These are phyloP conservation scores for Phyllosticta ampelicida DNA, from an alignment of 2,329 filamentous ascomycete genomes.

Conservation along the genomic window DNA sequence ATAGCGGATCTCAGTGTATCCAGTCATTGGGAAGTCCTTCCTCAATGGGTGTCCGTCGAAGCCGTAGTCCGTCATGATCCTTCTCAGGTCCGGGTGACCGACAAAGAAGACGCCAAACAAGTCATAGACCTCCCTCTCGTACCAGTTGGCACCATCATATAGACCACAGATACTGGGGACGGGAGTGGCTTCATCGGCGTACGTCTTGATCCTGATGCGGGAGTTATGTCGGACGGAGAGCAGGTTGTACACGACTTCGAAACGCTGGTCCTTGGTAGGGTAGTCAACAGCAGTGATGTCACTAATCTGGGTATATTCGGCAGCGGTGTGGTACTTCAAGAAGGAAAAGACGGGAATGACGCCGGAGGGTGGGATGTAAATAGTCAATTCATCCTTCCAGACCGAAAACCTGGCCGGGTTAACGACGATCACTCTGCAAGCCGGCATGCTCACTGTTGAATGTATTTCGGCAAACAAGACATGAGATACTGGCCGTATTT, in stretches of 20 bases:
- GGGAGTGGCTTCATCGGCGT: slow-evolving; percentile 89
- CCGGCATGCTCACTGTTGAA: slow-evolving; percentile 58
- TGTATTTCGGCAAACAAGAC: slow-evolving; percentile 92
- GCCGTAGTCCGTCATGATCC: slow-evolving; percentile 99
- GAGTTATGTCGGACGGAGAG: slow-evolving; percentile 94
- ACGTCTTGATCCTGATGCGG: slow-evolving; percentile 95
- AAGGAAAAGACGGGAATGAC: slow-evolving; percentile 89
- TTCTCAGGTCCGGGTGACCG: slow-evolving; percentile 85
- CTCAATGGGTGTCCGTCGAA: slow-evolving; percentile 95
- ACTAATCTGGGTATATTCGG: slow-evolving; percentile 89
- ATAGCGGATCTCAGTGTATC: slow-evolving; percentile 95
- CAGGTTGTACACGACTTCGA: slow-evolving; percentile 97
- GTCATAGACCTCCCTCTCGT: slow-evolving; percentile 96
- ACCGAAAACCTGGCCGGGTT: slow-evolving; percentile 63
- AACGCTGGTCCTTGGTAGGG: slow-evolving; percentile 87
- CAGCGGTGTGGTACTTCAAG: slow-evolving; percentile 93
- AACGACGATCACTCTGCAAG: background rate
- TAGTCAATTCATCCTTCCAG: slow-evolving; percentile 97
- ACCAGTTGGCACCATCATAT: slow-evolving; percentile 97
- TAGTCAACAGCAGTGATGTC: slow-evolving; percentile 94
- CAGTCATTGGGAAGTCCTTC: slow-evolving; percentile 96
- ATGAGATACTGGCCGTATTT: slow-evolving; percentile 94
- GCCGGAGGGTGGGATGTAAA: slow-evolving; percentile 81
- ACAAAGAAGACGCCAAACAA: slow-evolving; percentile 95
- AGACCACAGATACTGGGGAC: slow-evolving; percentile 79